Conservation (phyloP, 768 basidiomycete genomes). For the Boletus vermiculosoides region DNA sequence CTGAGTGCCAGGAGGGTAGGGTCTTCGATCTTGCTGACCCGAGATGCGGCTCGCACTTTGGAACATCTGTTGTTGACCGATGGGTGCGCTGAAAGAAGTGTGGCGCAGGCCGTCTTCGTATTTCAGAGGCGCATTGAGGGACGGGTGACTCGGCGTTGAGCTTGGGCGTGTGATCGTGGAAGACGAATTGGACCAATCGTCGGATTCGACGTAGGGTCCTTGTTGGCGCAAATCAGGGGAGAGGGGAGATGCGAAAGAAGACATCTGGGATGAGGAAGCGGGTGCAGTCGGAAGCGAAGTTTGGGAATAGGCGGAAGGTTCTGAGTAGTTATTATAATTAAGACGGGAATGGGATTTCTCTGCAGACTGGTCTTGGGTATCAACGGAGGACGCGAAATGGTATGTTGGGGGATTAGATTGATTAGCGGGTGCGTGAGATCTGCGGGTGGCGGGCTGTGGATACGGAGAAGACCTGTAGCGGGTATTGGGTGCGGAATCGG, state of each 20-base stretch:
- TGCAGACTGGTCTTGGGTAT: slow-evolving; percentile 40
- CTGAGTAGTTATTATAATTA: slow-evolving; percentile 40
- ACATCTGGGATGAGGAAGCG: slow-evolving; percentile 49
- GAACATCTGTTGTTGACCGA: slow-evolving; percentile 62
- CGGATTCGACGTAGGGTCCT: slow-evolving; percentile 43
- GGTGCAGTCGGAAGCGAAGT: slow-evolving; percentile 53
- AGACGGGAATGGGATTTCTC: slow-evolving; percentile 39
- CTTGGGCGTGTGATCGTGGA: slow-evolving; percentile 64
- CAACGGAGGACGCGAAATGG: slow-evolving; percentile 54
- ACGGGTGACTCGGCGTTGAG: slow-evolving; percentile 61
- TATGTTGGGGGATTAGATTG: slow-evolving; percentile 43
- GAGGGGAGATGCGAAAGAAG: slow-evolving; percentile 47
- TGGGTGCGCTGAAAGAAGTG: slow-evolving; percentile 60
- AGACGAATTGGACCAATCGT: slow-evolving; percentile 55
- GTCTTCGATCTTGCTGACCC: slow-evolving; percentile 65
- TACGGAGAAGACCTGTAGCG: slow-evolving; percentile 59
- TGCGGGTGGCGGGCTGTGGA: slow-evolving; percentile 47
- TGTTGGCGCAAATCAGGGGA: slow-evolving; percentile 48
- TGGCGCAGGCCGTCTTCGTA: slow-evolving; percentile 73
- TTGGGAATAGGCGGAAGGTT: slow-evolving; percentile 48
- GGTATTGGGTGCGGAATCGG: slow-evolving; percentile 40
- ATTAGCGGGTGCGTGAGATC: slow-evolving; percentile 45
- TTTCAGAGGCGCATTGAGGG: slow-evolving; percentile 50
- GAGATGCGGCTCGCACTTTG: slow-evolving; percentile 68
- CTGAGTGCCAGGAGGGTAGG: slow-evolving; percentile 40